Base-by-base conservation (phyloP, 257 asterid species). In the Euphrasia confusa region DNA sequence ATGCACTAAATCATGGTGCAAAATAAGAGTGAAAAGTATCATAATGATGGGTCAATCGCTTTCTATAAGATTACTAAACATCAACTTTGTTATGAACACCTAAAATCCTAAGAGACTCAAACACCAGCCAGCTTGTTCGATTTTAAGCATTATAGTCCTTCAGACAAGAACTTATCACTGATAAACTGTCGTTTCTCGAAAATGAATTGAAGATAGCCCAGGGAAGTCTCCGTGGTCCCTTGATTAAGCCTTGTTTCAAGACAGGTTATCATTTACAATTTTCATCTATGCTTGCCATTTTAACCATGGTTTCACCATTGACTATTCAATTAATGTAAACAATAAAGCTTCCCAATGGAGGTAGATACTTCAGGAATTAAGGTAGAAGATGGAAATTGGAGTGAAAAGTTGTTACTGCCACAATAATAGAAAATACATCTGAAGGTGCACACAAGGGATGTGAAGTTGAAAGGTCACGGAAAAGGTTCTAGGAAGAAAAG, bases 51-150 rank as follows among this genome's bases (percentile, higher is more conserved):
- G 24, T 21, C 24, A 21, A 21, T 21, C 24, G 24, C 24, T 21
- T 21, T 21, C 24, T 21, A 21, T 21, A 21, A 21, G 24, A 14
- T 21, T 33, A 54, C 47, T 13, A 42, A 52, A 40, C 57, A 61
- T 27, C 45, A 69, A 35, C 10, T 44, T 33, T 32, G 9, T 45
- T 12, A 55, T 17, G 44, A n/a, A 69, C 2, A 26, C 60, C 10
- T 53, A 53, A 18, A 14, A 53, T 13, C 30, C 33, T 14, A 14
- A 53, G 33, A n/a, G 24, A 49, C 5, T 30, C 33, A 30, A 21
- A 53, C 56, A 53, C 56, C 10, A 10, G 12, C 33, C 33, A 53
- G 33, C 13, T 64, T 64, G 21, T 52, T 48, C 59, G 14, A 47
- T 28, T 63, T 14, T 30, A 63, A 48, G 59, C 49, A 39, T 3